Evolutionary conservation across 106 monocot genomes (phyloP).

Genomic region (Dioscorea dumetorum): DNA sequence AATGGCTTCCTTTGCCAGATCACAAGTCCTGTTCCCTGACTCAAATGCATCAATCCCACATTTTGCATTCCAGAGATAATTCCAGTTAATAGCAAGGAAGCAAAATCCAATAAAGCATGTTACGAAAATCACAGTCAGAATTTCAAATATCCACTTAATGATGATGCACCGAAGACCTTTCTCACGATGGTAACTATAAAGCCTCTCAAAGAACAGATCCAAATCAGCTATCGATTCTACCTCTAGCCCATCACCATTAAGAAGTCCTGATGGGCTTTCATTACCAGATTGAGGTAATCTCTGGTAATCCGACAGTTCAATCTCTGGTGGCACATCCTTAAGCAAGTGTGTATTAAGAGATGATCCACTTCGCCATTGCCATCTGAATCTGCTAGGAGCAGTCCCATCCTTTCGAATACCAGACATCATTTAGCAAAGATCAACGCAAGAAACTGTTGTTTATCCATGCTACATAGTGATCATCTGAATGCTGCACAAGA

Average conservation of each 20-base stretch:
- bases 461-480: slow-evolving; percentile 49
- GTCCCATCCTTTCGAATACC: slow-evolving; percentile 31
- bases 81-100: slow-evolving; percentile 89
- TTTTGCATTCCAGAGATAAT: slow-evolving; percentile 61
- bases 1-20: slow-evolving; percentile 73
- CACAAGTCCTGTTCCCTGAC: slow-evolving; percentile 77
- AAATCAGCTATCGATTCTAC: slow-evolving; percentile 76
- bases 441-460: slow-evolving; percentile 16
- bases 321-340: slow-evolving; percentile 39
- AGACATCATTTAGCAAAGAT: slow-evolving; percentile 60
- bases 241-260: slow-evolving; percentile 60
- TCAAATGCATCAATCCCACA: slow-evolving; percentile 97
- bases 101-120: slow-evolving; percentile 75
- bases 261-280: slow-evolving; percentile 83
- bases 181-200: slow-evolving; percentile 81
- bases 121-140: slow-evolving; percentile 63
- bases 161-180: slow-evolving; percentile 90
- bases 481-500: slow-evolving; percentile 19
- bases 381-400: slow-evolving; percentile 37
- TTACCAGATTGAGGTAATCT: slow-evolving; percentile 46
- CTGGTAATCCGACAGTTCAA: slow-evolving; percentile 87
- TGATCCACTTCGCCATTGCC: slow-evolving; percentile 50
- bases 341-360: slow-evolving; percentile 58
- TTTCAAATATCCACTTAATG: slow-evolving; percentile 85
- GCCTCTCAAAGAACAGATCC: slow-evolving; percentile 84